Percentiles rank a stretch among this genome's conserved stretches.
These are phyloP conservation scores for Lanzia echinophila DNA, from an alignment of 2,329 filamentous ascomycete genomes.

Conservation along the genomic window DNA sequence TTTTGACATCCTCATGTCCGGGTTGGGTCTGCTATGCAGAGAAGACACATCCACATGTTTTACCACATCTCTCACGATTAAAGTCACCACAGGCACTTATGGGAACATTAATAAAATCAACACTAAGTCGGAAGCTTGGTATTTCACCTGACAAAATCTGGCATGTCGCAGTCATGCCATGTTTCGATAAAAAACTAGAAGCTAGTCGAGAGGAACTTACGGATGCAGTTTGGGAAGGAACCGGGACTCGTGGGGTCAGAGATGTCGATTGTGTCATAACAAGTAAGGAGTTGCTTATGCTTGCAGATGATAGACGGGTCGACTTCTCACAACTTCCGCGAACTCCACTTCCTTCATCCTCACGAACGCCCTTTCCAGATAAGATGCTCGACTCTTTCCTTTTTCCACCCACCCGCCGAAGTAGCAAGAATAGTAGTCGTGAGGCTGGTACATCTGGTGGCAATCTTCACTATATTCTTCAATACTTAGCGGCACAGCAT, in stretches of 20 bases:
- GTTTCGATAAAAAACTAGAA: slow-evolving; percentile 98
- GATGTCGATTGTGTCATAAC: slow-evolving; percentile 99
- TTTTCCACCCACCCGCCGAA: slow-evolving; percentile 49
- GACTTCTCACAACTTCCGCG: slow-evolving; percentile 68
- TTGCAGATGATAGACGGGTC: slow-evolving; percentile 73
- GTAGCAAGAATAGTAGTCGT: slow-evolving; percentile 38
- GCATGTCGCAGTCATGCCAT: slow-evolving; percentile 96
- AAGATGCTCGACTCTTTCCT: slow-evolving; percentile 63
- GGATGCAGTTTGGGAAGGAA: slow-evolving; percentile 62
- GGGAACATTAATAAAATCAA: slow-evolving; percentile 84
- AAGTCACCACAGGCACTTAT: slow-evolving; percentile 93
- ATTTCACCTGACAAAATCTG: slow-evolving; percentile 77
- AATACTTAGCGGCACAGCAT: slow-evolving; percentile 62
- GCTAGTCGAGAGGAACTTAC: slow-evolving; percentile 91
- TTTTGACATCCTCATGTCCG: slow-evolving; percentile 85
- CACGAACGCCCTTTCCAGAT: slow-evolving; percentile 64
- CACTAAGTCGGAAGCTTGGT: slow-evolving; percentile 64
- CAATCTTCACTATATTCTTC: slow-evolving; percentile 78
- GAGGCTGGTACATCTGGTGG: slow-evolving; percentile 79
- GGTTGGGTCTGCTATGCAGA: slow-evolving; percentile 99
- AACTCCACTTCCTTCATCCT: slow-evolving; percentile 41
- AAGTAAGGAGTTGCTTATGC: slow-evolving; percentile 85
- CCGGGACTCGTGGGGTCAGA: slow-evolving; percentile 53
- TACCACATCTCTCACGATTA: slow-evolving; percentile 82
- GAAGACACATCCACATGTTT: slow-evolving; percentile 90